These are phyloP conservation scores for Taiwanofungus camphoratus DNA, from an alignment of 1,284 basidiomycete genomes.

Conservation along the genomic window DNA sequence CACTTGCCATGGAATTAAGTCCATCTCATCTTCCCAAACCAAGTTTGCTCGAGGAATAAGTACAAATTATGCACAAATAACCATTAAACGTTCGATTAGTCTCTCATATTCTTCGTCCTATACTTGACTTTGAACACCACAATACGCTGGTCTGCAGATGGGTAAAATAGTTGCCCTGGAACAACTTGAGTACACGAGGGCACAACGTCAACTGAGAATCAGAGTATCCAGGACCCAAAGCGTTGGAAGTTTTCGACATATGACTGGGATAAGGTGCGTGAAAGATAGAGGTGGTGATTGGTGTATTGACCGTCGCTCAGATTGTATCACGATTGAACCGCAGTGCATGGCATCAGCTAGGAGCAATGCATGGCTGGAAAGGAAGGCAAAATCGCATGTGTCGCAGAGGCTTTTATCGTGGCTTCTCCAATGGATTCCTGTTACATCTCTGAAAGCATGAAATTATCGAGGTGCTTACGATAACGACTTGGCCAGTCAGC, in stretches of 20 bases:
- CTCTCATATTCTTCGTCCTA: background rate
- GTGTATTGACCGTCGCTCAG: background rate
- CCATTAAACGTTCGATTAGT: background rate
- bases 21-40: background rate
- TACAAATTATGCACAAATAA: slow-evolving; percentile 32
- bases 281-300: background rate
- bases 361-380: slow-evolving; percentile 36
- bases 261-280: background rate
- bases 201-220: background rate
- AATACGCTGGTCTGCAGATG: background rate
- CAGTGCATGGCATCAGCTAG: slow-evolving; percentile 14
- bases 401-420: slow-evolving; percentile 15
- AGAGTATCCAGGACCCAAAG: background rate
- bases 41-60: slow-evolving; percentile 19
- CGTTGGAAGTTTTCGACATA: background rate
- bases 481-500: slow-evolving; percentile 36
- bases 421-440: slow-evolving; percentile 17
- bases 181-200: background rate
- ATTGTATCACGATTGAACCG: slow-evolving; percentile 36
- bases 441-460: background rate
- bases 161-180: background rate
- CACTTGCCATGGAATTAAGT: slow-evolving; percentile 29
- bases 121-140: background rate
- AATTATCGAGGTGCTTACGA: slow-evolving; percentile 28
- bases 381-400: slow-evolving; percentile 38